Base-by-base conservation (phyloP, 2,329 filamentous ascomycete species). In the Mycosphaerella arachidis region DNA sequence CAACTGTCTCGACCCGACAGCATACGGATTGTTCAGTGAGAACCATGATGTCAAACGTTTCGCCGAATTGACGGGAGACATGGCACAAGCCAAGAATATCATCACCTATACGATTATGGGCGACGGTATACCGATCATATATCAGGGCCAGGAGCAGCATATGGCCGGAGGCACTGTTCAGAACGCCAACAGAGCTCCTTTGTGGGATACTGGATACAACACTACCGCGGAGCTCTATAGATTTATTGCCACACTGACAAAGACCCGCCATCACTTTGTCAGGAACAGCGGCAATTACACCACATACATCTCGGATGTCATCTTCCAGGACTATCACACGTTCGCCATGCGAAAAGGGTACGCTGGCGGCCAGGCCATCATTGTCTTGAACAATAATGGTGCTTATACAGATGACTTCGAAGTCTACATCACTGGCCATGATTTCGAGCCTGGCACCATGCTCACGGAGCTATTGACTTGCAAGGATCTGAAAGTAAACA, bases 281-380 rank as follows among this genome's bases (percentile, higher is more conserved):
- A 60, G 58, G 4, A 65, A 68, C 4, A 76, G 78, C 50, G 58
- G 62, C 5, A 67, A 66, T 13, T 82, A 81, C 62, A 63, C 78
- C 8, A 75, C 70, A 0, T 77, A 75, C 59, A 72, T 76, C 65
- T 75, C 75, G 57, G 70, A 72, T 24, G 70, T 77, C 6, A 73
- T 81, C 59, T 81, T 78, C 65, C 72, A 73, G 52, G 78, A 81
- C 50, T 66, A 68, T 5, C 72, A 74, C 43, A 77, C 75, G 9
- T 64, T 82, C 12, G 79, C 75, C 3, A 76, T 81, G 69, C 75
- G 78, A 18, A 78, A 79, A 59, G 79, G 77, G 3, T 69, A 67
- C 10, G 64, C 65, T 12, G 74, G 72, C 24, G 71, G 59, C 45
- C 76, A 71, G 43, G 75, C 82, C 16, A 72, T 82, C 37, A 76